Conservation (phyloP, 495 filamentous ascomycete genomes). For the Chaetomidium leptoderma region DNA sequence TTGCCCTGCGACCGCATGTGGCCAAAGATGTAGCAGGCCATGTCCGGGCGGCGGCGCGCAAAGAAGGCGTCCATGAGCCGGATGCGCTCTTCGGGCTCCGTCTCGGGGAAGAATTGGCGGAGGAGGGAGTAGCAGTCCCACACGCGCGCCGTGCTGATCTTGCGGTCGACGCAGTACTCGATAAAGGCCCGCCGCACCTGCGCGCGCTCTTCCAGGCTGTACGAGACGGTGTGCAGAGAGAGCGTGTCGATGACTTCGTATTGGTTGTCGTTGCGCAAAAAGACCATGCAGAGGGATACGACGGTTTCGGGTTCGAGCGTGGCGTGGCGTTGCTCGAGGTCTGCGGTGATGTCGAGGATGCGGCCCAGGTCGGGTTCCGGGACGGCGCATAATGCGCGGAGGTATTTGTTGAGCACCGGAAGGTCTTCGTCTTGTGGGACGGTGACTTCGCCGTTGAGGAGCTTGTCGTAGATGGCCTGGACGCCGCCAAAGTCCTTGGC, state of each 20-base stretch:
- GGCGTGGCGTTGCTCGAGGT: conserved; percentile 66
- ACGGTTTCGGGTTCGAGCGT: conserved; percentile 68
- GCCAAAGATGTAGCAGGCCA: conserved; percentile 79
- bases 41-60: conserved; percentile 65
- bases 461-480: conserved; percentile 55
- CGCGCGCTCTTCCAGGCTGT: conserved; percentile 59
- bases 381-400: conserved; percentile 63
- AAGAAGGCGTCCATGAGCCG: conserved; percentile 83
- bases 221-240: conserved; percentile 58
- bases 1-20: conserved; percentile 74
- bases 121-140: conserved; percentile 84
- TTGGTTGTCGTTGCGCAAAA: conserved; percentile 67
- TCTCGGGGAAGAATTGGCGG: conserved; percentile 74
- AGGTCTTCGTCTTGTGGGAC: conserved; percentile 53
- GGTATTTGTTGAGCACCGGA: conserved; percentile 65
- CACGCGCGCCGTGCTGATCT: conserved; percentile 54
- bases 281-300: conserved; percentile 60
- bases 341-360: conserved; percentile 67
- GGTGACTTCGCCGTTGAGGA: conserved; percentile 47
- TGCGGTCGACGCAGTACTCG: conserved; percentile 58
- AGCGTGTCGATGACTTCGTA: conserved; percentile 75
- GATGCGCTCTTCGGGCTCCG: conserved; percentile 54
- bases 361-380: conserved; percentile 54
- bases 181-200: conserved; percentile 60
- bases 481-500: conserved; percentile 66